phyloP scores from a whole-genome alignment of 2,329 filamentous ascomycete genomes.

The Blumeria hordei region DNA sequence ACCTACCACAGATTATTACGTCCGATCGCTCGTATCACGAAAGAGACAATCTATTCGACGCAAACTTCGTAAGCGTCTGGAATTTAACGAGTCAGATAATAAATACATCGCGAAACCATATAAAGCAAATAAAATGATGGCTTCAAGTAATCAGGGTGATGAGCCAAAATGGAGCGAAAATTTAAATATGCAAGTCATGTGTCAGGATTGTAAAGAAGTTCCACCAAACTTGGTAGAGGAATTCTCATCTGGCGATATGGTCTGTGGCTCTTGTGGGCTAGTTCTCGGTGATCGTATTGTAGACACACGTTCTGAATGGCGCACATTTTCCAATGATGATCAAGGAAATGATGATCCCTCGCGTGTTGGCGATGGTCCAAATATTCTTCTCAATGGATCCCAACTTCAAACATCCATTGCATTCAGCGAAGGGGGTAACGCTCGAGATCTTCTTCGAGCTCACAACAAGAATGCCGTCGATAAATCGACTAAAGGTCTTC shows the following conservation, averaged over 20 bases:
- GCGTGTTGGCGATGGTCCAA: slow-evolving; percentile 86
- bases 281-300: slow-evolving; percentile 81
- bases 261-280: slow-evolving; percentile 76
- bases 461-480: slow-evolving; percentile 64
- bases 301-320: slow-evolving; percentile 93
- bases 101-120: slow-evolving; percentile 21
- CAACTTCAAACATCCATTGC: slow-evolving; percentile 77
- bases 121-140: slow-evolving; percentile 23
- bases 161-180: slow-evolving; percentile 31
- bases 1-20: slow-evolving; percentile 13
- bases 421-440: slow-evolving; percentile 50
- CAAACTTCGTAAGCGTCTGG: slow-evolving; percentile 17
- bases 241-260: slow-evolving; percentile 74
- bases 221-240: slow-evolving; percentile 90
- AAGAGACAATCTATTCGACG: slow-evolving; percentile 16
- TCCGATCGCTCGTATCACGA: slow-evolving; percentile 12
- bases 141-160: slow-evolving; percentile 6
- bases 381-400: slow-evolving; percentile 70
- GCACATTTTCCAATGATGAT: slow-evolving; percentile 96
- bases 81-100: slow-evolving; percentile 20
- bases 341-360: slow-evolving; percentile 90
- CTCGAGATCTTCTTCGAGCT: slow-evolving; percentile 54
- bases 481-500: slow-evolving; percentile 59
- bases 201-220: slow-evolving; percentile 71
- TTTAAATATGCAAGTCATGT: slow-evolving; percentile 64